Evolutionary conservation across 768 basidiomycete species (phyloP).

Genomic region (Chiua virens): DNA sequence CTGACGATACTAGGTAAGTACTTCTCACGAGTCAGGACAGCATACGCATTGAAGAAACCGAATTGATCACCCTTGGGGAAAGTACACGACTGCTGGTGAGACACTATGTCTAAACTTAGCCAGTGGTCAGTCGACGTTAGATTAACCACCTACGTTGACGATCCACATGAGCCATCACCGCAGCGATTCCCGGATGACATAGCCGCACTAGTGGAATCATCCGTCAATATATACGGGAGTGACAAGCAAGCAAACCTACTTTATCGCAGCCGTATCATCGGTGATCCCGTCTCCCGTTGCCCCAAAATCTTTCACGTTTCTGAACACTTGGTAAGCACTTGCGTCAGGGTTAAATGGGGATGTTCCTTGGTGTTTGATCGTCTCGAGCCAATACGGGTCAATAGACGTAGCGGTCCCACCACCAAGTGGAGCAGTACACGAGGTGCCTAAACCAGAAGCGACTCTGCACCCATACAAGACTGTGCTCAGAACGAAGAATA

Average conservation of each 20-base stretch:
- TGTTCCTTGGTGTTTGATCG: conserved; percentile 64
- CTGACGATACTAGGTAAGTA: conserved; percentile 29
- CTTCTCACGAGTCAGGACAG: conserved; percentile 12
- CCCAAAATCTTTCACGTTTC: conserved; percentile 65
- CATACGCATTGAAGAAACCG: background rate
- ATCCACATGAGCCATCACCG: conserved; percentile 51
- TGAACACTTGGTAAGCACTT: conserved; percentile 59
- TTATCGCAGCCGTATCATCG: conserved; percentile 74
- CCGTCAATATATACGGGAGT: too few species aligned
- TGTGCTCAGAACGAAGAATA: too few species aligned
- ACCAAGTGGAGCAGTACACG: conserved; percentile 27
- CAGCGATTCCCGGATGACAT: conserved; percentile 61
- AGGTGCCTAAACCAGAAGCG: conserved; percentile 33
- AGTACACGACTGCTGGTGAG: conserved; percentile 68
- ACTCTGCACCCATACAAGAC: background rate
- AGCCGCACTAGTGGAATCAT: conserved; percentile 44
- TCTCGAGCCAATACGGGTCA: conserved; percentile 67
- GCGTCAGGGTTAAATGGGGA: conserved; percentile 59
- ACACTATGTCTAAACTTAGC: conserved; percentile 29
- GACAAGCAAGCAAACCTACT: conserved; percentile 36
- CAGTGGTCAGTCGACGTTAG: background rate
- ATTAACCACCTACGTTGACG: conserved; percentile 44
- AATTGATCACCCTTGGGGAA: conserved; percentile 56
- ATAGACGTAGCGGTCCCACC: conserved; percentile 45
- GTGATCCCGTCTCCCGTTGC: conserved; percentile 57